phyloP scores from a whole-genome alignment of 805 yeast species.

The Metschnikowia shivogae region DNA sequence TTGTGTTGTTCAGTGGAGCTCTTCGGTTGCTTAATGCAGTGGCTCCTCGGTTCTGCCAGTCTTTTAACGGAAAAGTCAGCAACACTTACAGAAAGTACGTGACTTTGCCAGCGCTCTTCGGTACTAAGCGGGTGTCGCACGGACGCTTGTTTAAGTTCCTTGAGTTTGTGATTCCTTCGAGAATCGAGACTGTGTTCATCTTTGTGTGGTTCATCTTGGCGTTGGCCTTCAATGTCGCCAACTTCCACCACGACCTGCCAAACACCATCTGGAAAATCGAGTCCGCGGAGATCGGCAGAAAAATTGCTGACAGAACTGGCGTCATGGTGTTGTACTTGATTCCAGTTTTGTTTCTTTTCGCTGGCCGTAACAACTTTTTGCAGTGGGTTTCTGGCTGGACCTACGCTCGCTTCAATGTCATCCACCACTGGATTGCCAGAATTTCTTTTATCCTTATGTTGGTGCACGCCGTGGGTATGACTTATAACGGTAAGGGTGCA shows the following conservation, averaged over 20 bases:
- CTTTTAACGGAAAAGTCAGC: conserved; percentile 27
- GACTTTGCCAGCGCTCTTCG: conserved; percentile 26
- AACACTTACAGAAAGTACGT: conserved; percentile 25
- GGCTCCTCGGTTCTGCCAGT: conserved; percentile 33
- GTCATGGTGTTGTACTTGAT: conserved; percentile 45
- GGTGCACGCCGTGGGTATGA: conserved; percentile 45
- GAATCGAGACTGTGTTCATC: conserved; percentile 22
- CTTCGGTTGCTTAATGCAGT: conserved; percentile 36
- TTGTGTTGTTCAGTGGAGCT: conserved; percentile 40
- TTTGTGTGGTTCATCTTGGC: conserved; percentile 17
- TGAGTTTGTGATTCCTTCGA: conserved; percentile 29
- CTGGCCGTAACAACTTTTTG: conserved; percentile 70
- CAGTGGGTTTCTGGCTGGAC: conserved; percentile 59
- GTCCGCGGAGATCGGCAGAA: conserved; percentile 10
- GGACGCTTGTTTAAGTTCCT: conserved; percentile 12
- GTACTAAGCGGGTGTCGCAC: conserved; percentile 11
- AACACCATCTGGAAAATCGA: conserved; percentile 8
- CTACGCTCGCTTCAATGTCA: conserved; percentile 54
- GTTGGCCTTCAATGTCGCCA: conserved; percentile 13
- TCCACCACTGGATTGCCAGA: conserved; percentile 67
- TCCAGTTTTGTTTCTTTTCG: conserved; percentile 57
- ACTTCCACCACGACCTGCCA: conserved; percentile 9
- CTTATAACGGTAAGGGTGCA: conserved; percentile 30
- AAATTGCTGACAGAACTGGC: conserved; percentile 53
- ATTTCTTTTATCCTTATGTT: conserved; percentile 45